A percentile compares a stretch with the other conserved stretches of the same genome.
Conservation (phyloP, 441 rosid genomes). For the Eruca vesicaria region DNA sequence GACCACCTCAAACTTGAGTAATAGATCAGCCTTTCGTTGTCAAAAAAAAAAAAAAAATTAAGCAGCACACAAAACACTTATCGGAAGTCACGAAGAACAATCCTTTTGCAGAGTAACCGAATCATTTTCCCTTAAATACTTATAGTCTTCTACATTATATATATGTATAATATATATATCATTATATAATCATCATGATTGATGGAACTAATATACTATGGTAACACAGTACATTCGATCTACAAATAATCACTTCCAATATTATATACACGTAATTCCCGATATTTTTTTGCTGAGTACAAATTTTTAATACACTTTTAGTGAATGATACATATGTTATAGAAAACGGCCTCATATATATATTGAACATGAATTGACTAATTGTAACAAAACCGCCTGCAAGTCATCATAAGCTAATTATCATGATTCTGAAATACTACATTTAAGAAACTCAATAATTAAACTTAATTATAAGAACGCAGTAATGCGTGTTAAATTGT, state of each 20-base stretch:
- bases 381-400: background rate
- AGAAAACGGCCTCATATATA: background rate
- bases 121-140: constrained; percentile 21
- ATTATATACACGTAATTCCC: background rate
- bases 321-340: background rate
- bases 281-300: background rate
- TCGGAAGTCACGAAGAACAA: constrained; percentile 25
- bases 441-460: background rate
- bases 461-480: background rate
- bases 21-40: too few relatives aligned
- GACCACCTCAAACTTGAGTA: too few relatives aligned
- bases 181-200: constrained; percentile 4
- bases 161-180: too few relatives aligned
- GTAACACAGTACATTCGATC: background rate
- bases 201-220: background rate
- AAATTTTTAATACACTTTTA: background rate
- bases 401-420: background rate
- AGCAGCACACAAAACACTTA: constrained; percentile 4
- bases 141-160: constrained; percentile 5
- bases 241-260: background rate
- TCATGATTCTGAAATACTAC: background rate
- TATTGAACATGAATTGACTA: background rate
- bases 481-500: constrained; percentile 3
- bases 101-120: constrained; percentile 29
- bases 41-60: background rate